Conservation (phyloP, 2,329 filamentous ascomycete species). For the Pezicula carpinea region DNA sequence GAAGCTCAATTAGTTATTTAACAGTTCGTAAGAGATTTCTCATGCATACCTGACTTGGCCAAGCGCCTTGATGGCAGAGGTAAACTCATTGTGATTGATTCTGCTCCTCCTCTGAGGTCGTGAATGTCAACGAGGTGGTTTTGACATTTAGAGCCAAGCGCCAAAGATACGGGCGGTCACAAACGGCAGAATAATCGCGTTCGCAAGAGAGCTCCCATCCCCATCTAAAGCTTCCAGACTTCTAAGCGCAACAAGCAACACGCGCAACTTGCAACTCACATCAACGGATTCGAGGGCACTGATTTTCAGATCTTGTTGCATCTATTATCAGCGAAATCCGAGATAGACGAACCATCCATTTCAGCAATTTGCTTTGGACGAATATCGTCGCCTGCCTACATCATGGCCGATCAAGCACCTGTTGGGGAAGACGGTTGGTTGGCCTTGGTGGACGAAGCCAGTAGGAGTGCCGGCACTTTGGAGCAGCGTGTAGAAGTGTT, state of each 20-base stretch:
- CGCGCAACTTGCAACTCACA: not conserved
- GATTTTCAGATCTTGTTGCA: not conserved
- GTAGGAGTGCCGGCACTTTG: constrained; percentile 52
- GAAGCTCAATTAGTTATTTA: constrained; percentile 20
- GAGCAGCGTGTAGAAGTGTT: constrained; percentile 66
- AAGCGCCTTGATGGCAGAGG: constrained; percentile 59
- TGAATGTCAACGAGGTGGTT: not conserved
- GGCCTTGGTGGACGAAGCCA: constrained; percentile 71
- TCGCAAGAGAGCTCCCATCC: not conserved
- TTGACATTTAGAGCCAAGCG: not conserved
- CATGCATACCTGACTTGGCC: constrained; percentile 50
- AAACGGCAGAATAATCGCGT: not conserved
- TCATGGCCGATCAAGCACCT: constrained; percentile 36
- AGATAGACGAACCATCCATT: not conserved
- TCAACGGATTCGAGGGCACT: not conserved
- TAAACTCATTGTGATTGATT: constrained; percentile 52
- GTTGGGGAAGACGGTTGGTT: constrained; percentile 75
- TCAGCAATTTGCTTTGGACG: no score
- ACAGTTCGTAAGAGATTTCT: constrained; percentile 6
- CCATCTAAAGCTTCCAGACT: no score
- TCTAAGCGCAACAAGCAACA: not conserved
- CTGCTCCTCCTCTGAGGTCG: constrained; percentile 2
- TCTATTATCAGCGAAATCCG: not conserved
- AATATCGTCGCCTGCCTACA: constrained; percentile 2
- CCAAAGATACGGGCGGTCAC: no score